Evolutionary conservation across 495 filamentous ascomycete genomes (phyloP), one percentile per base, ranked within the genome.

Genomic region (Podospora pseudopauciseta): DNA sequence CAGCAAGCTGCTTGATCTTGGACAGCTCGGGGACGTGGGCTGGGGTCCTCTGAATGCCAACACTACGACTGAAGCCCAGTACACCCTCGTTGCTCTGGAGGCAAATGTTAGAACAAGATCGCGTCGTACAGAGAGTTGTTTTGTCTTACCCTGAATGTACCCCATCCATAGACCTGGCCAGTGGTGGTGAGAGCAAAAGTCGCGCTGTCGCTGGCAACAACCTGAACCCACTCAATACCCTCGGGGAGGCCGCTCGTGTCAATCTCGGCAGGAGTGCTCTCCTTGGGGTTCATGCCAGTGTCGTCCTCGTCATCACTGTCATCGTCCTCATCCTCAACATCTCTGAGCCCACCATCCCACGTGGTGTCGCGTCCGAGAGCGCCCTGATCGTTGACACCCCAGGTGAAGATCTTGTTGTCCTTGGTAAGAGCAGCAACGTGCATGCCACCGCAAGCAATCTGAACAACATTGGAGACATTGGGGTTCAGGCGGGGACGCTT

Each of bases 301-400:
- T 80, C 79, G 18, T 80, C 76, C 23, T 77, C 78, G 18, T 77
- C 75, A 15, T 80, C 76, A 5, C 65, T 68, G 9, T 49, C 30
- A 54, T 84, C 82, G 20, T 81, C 81, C 23, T 77, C 74, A 49
- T 82, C 86, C 28, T 88, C 85, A 16, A 89, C 83, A 66, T 92
- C 88, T 67, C 84, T 86, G 68, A 91, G 80, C 49, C 87, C 87
- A 32, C 77, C 79, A 2, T 76, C 72, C 77, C 83, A 85, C 34
- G 76, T 79, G 2, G 89, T 88, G 70, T 88, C 84, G 65, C 89
- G 83, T 20, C 89, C 89, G 60, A 91, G 82, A 20, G 89, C 88
- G 64, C 86, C 85, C 64, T 89, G 81, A 74, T 89, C 86, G 69
- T 91, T 91, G 64, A 90, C 88, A 69, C 89, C 89, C 89, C 89